phyloP scores from a whole-genome alignment of 148 eudicot genomes.

The Rhododendron griersonianum region DNA sequence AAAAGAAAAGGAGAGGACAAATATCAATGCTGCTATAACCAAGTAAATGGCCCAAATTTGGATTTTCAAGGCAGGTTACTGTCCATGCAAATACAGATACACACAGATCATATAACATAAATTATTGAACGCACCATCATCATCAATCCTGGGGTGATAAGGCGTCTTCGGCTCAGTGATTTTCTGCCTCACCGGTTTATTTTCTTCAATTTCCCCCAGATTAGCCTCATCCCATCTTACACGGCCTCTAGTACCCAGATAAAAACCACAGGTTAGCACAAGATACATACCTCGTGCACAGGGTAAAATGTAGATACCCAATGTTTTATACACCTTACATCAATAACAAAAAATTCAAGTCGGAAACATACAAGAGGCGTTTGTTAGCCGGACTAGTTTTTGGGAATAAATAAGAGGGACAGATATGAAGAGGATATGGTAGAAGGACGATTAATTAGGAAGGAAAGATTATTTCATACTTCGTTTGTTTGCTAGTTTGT shows the following conservation, averaged over 20 bases:
- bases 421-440: no score
- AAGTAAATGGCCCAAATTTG: background rate
- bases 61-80: background rate
- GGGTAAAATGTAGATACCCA: background rate
- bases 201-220: slow-evolving; percentile 80
- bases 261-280: slow-evolving; percentile 6
- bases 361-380: background rate
- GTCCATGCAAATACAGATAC: background rate
- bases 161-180: slow-evolving; percentile 98
- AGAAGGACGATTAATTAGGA: no score
- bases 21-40: background rate
- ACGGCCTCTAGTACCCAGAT: slow-evolving; percentile 43
- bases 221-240: slow-evolving; percentile 89
- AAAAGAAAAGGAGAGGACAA: background rate
- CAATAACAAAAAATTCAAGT: background rate
- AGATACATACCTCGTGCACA: background rate
- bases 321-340: background rate
- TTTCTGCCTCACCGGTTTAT: slow-evolving; percentile 94
- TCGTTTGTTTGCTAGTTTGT: background rate
- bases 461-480: background rate
- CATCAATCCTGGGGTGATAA: slow-evolving; percentile 75
- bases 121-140: slow-evolving; percentile 45
- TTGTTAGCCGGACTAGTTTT: background rate
- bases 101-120: background rate
- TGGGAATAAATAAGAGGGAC: background rate